These are phyloP conservation scores for Scortechinia acanthostroma DNA, from an alignment of 2,329 filamentous ascomycete genomes.

Conservation along the genomic window DNA sequence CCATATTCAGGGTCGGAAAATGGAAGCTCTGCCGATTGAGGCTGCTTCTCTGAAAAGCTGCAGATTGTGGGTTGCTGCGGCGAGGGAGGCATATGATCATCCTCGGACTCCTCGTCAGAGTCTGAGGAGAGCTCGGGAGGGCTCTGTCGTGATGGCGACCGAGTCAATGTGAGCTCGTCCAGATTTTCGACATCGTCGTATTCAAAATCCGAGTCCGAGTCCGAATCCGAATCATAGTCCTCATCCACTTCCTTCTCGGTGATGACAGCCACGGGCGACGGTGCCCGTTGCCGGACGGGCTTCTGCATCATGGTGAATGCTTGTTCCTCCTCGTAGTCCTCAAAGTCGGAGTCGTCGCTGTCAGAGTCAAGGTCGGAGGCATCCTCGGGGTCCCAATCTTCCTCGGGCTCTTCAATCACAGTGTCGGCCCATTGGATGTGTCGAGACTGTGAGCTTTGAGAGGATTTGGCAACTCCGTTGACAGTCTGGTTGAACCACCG, in stretches of 20 bases:
- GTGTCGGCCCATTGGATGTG: slow-evolving; percentile 85
- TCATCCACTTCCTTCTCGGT: slow-evolving; percentile 27
- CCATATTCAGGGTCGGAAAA: neutral
- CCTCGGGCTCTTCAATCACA: slow-evolving; percentile 66
- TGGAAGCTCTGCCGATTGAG: slow-evolving; percentile 8
- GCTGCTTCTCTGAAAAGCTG: slow-evolving; percentile 51
- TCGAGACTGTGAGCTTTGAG: slow-evolving; percentile 25
- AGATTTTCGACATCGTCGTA: slow-evolving; percentile 57
- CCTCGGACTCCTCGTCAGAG: slow-evolving; percentile 60
- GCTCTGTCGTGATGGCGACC: slow-evolving; percentile 54
- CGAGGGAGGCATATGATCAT: slow-evolving; percentile 67
- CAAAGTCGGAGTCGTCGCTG: slow-evolving; percentile 38
- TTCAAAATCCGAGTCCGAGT: slow-evolving; percentile 38
- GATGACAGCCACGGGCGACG: slow-evolving; percentile 21
- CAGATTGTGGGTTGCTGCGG: slow-evolving; percentile 50
- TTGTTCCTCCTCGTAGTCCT: slow-evolving; percentile 46
- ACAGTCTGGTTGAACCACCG: slow-evolving; percentile 97
- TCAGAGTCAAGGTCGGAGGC: slow-evolving; percentile 44
- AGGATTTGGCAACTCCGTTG: slow-evolving; percentile 55
- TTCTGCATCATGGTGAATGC: slow-evolving; percentile 47
- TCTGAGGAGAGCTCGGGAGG: slow-evolving; percentile 68
- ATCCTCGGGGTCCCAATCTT: slow-evolving; percentile 61
- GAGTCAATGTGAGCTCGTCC: slow-evolving; percentile 58
- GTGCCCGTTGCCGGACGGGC: slow-evolving; percentile 31
- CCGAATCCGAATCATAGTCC: slow-evolving; percentile 28